phyloP scores from a whole-genome alignment of 2,329 filamentous ascomycete species.

The Fusarium sp. region DNA sequence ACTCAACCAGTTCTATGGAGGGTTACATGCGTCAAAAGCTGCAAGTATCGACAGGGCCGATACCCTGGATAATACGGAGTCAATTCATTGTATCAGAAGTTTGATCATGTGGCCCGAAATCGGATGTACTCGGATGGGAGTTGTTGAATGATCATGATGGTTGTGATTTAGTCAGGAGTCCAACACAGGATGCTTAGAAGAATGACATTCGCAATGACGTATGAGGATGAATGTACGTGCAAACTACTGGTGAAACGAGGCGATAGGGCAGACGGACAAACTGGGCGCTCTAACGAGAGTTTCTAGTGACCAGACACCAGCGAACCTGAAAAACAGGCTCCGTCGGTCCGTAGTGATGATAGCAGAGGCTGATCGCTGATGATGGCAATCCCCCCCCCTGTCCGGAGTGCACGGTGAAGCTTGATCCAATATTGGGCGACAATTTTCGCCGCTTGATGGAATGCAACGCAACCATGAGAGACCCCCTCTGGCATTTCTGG shows the following conservation, averaged over 20 bases:
- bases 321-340: background rate
- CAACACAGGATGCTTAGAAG: background rate
- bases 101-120: constrained; percentile 32
- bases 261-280: background rate
- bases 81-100: constrained; percentile 2
- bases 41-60: background rate
- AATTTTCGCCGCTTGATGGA: constrained; percentile 17
- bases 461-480: constrained; percentile 25
- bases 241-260: background rate
- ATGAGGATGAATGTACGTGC: background rate
- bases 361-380: constrained; percentile 9
- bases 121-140: constrained; percentile 25
- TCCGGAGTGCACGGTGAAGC: constrained; percentile 9
- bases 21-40: constrained; percentile 19
- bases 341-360: constrained; percentile 14
- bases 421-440: constrained; percentile 7
- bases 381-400: constrained; percentile 14
- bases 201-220: constrained; percentile 26
- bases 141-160: constrained; percentile 2
- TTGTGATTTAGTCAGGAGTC: constrained; percentile 4
- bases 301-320: background rate
- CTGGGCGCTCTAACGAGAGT: background rate
- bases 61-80: constrained; percentile 11
- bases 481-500: constrained; percentile 11
- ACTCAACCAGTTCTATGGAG: background rate